Base-by-base conservation (phyloP, 2,329 filamentous ascomycete genomes). In the Coleophoma crateriformis region DNA sequence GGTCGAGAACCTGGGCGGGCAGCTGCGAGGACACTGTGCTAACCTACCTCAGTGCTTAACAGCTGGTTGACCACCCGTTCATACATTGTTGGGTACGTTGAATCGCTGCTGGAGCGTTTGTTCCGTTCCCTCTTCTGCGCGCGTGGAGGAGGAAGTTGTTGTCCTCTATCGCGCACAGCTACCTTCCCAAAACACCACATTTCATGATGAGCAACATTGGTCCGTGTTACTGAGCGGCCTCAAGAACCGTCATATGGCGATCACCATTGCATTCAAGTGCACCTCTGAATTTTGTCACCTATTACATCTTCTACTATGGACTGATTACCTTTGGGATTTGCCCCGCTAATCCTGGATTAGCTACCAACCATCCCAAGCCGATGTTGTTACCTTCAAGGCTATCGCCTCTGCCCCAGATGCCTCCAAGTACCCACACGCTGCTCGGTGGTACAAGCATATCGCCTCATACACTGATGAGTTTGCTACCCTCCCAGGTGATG, bases 381-480 rank as follows among this genome's bases (percentile, higher is more conserved):
- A 99, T 79, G 92, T 95, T 66, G 88, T 87, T 73, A 84, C 84
- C 76, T 97, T 88, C 88, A 95, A 97, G 84, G 88, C 88, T 66
- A 73, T 96, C 70, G 84, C 79, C 67, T 74, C 78, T 62, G 73
- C 82, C 53, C 94, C 94, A 64, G 84, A 87, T 61, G 81, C 87
- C 65, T 78, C 79, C 71, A 95, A 95, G 79, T 96, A 87, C 84
- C 90, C 92, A 67, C 80, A 96, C 77, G 90, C 87, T 67, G 90
- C 89, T 68, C 87, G 94, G 73, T 99, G 94, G 94, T 96, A 96
- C 85, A 96, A 95, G 84, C 92, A 99, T 84, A 89, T 96, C 69
- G 83, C 88, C 71, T 87, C 88, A 64, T 96, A 88, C 78, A 85
- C 95, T 81, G 80, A 87, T 61, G 92, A 97, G 74, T 97, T 97